These are phyloP conservation scores for Komagataella pastoris DNA, from an alignment of 805 yeast genomes.

Conservation along the genomic window DNA sequence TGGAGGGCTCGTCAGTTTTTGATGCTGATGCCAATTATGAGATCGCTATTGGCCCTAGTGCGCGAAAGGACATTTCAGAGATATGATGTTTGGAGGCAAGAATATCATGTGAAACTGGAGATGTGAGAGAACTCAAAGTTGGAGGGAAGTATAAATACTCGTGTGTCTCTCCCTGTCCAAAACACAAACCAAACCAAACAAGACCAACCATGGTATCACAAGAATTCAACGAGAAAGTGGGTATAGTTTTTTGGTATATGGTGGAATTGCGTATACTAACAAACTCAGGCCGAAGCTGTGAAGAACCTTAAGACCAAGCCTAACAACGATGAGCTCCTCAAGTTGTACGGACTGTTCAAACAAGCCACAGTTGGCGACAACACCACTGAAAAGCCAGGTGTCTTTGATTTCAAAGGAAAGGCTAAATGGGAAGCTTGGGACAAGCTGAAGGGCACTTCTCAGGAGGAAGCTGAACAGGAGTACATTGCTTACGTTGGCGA, in stretches of 20 bases:
- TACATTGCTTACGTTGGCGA: slow-evolving; percentile 58
- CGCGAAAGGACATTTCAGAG: neutral
- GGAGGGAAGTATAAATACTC: neutral
- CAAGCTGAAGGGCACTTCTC: slow-evolving; percentile 68
- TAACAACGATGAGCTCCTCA: slow-evolving; percentile 71
- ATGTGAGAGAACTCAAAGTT: neutral
- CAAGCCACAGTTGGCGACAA: slow-evolving; percentile 98
- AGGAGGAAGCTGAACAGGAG: slow-evolving; percentile 82
- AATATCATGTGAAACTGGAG: neutral
- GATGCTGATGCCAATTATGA: neutral
- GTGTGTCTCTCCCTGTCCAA: neutral
- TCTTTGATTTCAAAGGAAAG: slow-evolving; percentile 88
- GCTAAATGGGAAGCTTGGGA: slow-evolving; percentile 98
- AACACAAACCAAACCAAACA: neutral
- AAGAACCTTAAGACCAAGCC: slow-evolving; percentile 67
- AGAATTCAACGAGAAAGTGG: slow-evolving; percentile 21
- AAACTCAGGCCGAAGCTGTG: slow-evolving; percentile 64
- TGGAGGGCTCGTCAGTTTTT: neutral
- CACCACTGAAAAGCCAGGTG: slow-evolving; percentile 75
- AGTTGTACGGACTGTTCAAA: slow-evolving; percentile 85
- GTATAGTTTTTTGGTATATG: slow-evolving; percentile 4
- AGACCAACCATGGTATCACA: slow-evolving; percentile 18
- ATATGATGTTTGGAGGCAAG: neutral
- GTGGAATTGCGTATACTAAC: neutral
- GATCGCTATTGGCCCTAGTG: neutral